A percentile compares a stretch with the other conserved stretches of the same genome.
These are phyloP conservation scores for Fusarium sp. DNA, from an alignment of 2,329 filamentous ascomycete genomes.

Conservation along the genomic window DNA sequence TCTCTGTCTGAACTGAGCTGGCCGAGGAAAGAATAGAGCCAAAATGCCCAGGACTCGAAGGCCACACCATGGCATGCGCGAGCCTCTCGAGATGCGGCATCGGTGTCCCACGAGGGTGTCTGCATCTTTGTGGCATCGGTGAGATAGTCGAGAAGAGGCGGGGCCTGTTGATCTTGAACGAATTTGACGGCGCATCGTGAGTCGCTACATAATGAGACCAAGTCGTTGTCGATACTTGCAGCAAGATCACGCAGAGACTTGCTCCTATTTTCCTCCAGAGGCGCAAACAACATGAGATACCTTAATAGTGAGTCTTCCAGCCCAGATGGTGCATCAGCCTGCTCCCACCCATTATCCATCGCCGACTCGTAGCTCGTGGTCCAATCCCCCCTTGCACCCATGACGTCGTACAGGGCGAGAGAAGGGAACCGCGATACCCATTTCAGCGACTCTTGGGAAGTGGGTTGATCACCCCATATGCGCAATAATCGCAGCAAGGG, in stretches of 20 bases:
- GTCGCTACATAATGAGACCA: slow-evolving; percentile 52
- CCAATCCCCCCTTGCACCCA: slow-evolving; percentile 55
- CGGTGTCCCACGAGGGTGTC: slow-evolving; percentile 49
- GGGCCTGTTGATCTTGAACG: slow-evolving; percentile 48
- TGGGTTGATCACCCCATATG: slow-evolving; percentile 58
- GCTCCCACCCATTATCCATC: slow-evolving; percentile 52
- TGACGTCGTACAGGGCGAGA: slow-evolving; percentile 60
- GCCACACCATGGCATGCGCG: slow-evolving; percentile 52
- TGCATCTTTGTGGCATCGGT: slow-evolving; percentile 51
- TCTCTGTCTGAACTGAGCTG: slow-evolving; percentile 55
- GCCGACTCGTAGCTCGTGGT: slow-evolving; percentile 41
- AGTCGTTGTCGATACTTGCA: slow-evolving; percentile 52
- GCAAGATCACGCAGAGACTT: slow-evolving; percentile 47
- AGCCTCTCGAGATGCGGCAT: slow-evolving; percentile 47
- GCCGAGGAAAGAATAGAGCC: slow-evolving; percentile 57
- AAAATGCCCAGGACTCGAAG: slow-evolving; percentile 58
- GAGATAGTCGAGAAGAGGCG: slow-evolving; percentile 53
- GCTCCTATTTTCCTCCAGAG: slow-evolving; percentile 43
- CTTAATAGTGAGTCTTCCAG: slow-evolving; percentile 52
- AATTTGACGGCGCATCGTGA: slow-evolving; percentile 52
- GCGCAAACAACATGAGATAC: slow-evolving; percentile 54
- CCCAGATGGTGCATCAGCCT: slow-evolving; percentile 42
- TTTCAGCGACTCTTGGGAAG: slow-evolving; percentile 56
- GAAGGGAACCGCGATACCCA: slow-evolving; percentile 59
- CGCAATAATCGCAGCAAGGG: slow-evolving; percentile 61